Conservation (phyloP, 306 rosid genomes). For the Corylus heterophylla region DNA sequence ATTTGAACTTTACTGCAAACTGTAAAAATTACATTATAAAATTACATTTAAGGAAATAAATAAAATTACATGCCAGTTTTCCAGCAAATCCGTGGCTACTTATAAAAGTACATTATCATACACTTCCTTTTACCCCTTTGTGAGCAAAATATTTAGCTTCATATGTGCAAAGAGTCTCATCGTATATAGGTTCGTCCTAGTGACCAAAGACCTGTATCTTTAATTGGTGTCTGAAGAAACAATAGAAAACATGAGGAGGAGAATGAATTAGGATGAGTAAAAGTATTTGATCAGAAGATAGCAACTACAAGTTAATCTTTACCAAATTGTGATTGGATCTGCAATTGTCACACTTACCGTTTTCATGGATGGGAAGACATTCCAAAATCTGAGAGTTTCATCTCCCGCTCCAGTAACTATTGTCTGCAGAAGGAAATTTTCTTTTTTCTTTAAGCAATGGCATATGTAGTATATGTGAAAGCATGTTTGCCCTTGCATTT, state of each 20-base stretch:
- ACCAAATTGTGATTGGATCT: conserved; percentile 5
- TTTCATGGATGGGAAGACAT: conserved; percentile 86
- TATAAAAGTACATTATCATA: conserved; percentile 19
- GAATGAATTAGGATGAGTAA: not conserved
- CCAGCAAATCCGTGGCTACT: not conserved
- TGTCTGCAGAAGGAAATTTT: conserved; percentile 52
- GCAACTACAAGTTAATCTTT: not conserved
- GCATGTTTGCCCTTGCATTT: not conserved
- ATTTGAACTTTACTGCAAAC: not conserved
- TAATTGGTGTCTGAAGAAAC: conserved; percentile 69
- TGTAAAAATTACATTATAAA: no score
- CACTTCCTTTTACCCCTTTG: not conserved
- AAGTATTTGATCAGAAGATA: not conserved
- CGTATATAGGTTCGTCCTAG: conserved; percentile 83
- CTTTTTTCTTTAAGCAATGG: not conserved
- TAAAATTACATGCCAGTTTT: not conserved
- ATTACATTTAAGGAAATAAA: not conserved
- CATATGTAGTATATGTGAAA: not conserved
- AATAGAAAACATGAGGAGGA: not conserved
- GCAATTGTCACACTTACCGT: conserved; percentile 52
- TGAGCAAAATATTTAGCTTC: not conserved
- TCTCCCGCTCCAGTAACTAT: conserved; percentile 99
- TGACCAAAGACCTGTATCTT: conserved; percentile 93
- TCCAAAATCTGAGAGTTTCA: conserved; percentile 94
- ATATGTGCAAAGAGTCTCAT: conserved; percentile 28